phyloP scores from a whole-genome alignment of 1,284 basidiomycete species.

The Apiotrichum montevideense region DNA sequence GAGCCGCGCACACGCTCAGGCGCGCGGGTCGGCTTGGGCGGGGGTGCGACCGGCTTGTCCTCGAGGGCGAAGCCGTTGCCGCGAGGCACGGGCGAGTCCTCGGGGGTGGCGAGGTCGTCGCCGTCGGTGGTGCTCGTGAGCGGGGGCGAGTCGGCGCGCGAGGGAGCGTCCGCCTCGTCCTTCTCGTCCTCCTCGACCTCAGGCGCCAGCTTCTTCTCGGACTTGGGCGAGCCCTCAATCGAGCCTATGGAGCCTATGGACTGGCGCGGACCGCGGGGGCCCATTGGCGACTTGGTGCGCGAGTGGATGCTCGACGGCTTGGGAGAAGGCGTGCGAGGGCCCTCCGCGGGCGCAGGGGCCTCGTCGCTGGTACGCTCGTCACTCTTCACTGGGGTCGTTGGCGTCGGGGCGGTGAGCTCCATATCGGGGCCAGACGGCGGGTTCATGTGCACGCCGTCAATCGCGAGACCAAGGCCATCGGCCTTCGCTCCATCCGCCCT shows the following conservation, averaged over 20 bases:
- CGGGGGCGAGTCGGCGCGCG: not conserved
- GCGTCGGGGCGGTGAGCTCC: not conserved
- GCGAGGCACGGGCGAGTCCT: not conserved
- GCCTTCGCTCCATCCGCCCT: not conserved
- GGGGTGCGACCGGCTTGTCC: not conserved
- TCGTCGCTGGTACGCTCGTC: not conserved
- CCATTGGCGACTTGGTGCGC: not conserved
- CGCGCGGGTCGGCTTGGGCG: conserved; percentile 1
- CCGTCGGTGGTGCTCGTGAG: not conserved
- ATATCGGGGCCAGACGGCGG: not conserved
- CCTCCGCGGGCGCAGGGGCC: not conserved
- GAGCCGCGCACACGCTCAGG: not conserved
- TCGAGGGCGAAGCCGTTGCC: too few species aligned
- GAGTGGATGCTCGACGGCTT: not conserved
- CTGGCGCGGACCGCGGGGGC: not conserved
- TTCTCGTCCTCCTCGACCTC: too few species aligned
- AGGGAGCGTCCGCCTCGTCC: too few species aligned
- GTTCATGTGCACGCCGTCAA: not conserved
- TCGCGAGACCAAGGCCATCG: not conserved
- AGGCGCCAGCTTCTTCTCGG: too few species aligned
- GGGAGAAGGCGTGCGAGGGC: not conserved
- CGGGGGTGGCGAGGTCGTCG: not conserved
- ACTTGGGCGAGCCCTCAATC: too few species aligned
- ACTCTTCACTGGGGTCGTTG: not conserved
- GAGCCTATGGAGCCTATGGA: not conserved